Evolutionary conservation across 2,329 filamentous ascomycete species (phyloP).

Genomic region (Aspergillus arachidicola): DNA sequence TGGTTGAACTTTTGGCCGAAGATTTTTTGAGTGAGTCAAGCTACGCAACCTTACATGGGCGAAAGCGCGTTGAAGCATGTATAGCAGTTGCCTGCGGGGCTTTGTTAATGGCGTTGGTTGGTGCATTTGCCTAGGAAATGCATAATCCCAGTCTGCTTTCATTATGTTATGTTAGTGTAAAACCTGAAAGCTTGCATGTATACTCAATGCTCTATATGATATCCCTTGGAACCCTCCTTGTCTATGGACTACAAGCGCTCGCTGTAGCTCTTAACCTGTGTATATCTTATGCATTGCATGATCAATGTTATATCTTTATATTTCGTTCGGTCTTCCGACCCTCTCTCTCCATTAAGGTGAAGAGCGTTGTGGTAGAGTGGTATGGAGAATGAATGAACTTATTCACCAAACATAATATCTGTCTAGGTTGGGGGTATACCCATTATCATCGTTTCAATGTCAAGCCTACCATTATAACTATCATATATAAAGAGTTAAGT

Average conservation of each 20-base stretch:
- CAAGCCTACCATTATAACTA: too few species aligned
- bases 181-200: background rate
- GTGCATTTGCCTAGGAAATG: constrained; percentile 62
- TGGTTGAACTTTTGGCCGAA: constrained; percentile 83
- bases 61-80: constrained; percentile 63
- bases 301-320: background rate
- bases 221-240: background rate
- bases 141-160: background rate
- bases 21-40: constrained; percentile 74
- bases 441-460: too few species aligned
- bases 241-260: too few species aligned
- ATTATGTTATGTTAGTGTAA: background rate
- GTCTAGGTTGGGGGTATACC: background rate
- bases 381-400: background rate
- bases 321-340: background rate
- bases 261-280: background rate
- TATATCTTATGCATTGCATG: background rate
- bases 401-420: background rate
- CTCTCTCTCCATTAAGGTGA: background rate
- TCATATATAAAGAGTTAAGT: too few species aligned
- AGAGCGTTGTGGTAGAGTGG: background rate
- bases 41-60: constrained; percentile 61
- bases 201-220: background rate
- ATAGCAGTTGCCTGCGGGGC: constrained; percentile 62
- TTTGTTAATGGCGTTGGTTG: constrained; percentile 67